Base-by-base conservation (phyloP, 805 yeast genomes). In the Wickerhamiella occidentalis region DNA sequence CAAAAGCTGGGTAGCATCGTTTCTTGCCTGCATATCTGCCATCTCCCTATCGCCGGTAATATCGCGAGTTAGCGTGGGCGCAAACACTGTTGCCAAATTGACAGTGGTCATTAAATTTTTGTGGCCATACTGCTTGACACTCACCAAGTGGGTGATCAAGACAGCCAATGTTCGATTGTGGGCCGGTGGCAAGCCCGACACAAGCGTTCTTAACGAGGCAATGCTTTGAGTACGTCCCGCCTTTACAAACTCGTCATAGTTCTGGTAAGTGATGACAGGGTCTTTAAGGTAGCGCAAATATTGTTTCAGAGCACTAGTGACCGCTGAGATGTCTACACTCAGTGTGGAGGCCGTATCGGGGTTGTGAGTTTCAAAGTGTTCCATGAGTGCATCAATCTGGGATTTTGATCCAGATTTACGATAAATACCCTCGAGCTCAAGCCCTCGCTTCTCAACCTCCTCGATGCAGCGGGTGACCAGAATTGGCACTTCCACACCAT, bases 21-120 rank as follows among this genome's bases (percentile, higher is more conserved):
- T 86, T 61, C 90, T 75, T 46, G 78, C 73, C 22, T 82, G 82
- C 83, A 86, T 85, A 63, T 92, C 97, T 48, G 71, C 60, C 63
- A 92, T 77, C 63, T 92, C 98, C 49, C 80, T 75, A 55, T 82
- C 86, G 6, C 94, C 88, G 37, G 78, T 73, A 52, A 73, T 68
- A 58, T 86, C 95, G 44, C 95, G 73, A 0, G 87, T 81, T 40
- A 92, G 67, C 6, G 96, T 86, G 3, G 98, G 97, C 1, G 96
- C 95, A 71, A 92, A 92, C 6, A 90, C 96, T 40, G 92, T 85
- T 0, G 95, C 80, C 48, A 92, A 66, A 59, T 92, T 87, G 64
- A 79, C 79, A 57, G 75, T 70, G 38, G 76, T 84, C 98, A 92
- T 92, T 63, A 88, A 73, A 62, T 88, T 92, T 40, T 65, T 61